Conservation (phyloP, 176 grass and related monocot species). For the Bromus sterilis region DNA sequence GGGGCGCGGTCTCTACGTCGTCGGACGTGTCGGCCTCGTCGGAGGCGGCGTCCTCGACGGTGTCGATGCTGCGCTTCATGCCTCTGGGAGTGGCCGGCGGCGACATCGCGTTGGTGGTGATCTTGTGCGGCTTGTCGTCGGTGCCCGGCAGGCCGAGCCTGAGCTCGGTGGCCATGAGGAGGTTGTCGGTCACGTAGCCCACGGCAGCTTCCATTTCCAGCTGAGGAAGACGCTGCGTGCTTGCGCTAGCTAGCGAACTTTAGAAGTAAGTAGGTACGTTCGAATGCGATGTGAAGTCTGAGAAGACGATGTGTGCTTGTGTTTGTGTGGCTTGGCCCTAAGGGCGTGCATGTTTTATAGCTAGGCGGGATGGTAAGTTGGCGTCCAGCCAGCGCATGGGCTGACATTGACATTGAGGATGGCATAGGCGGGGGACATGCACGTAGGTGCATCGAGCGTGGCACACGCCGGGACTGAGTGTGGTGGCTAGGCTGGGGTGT, state of each 20-base stretch:
- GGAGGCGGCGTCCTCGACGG: not conserved
- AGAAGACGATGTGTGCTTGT: not conserved
- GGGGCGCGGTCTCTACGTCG: slow-evolving; percentile 14
- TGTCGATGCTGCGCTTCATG: slow-evolving; percentile 34
- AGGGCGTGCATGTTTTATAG: slow-evolving; percentile 34
- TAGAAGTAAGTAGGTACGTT: not conserved
- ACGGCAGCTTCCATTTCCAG: slow-evolving; percentile 52
- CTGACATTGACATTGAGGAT: not conserved
- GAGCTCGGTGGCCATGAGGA: slow-evolving; percentile 87
- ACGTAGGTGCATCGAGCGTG: not conserved
- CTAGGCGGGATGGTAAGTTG: too few species aligned
- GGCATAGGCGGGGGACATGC: not conserved
- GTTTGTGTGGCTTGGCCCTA: not conserved
- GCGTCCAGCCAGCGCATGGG: not conserved
- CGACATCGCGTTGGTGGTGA: not conserved
- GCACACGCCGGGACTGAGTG: not conserved
- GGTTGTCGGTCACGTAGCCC: slow-evolving; percentile 29
- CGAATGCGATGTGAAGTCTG: not conserved
- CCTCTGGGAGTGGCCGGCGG: slow-evolving; percentile 11
- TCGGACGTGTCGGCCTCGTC: not conserved
- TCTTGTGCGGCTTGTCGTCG: not conserved
- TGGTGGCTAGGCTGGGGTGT: not conserved
- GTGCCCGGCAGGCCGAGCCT: slow-evolving; percentile 86
- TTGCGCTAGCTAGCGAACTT: not conserved
- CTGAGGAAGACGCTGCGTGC: not conserved